phyloP scores from a whole-genome alignment of 2,329 filamentous ascomycete genomes.

The Claviceps sp. region DNA sequence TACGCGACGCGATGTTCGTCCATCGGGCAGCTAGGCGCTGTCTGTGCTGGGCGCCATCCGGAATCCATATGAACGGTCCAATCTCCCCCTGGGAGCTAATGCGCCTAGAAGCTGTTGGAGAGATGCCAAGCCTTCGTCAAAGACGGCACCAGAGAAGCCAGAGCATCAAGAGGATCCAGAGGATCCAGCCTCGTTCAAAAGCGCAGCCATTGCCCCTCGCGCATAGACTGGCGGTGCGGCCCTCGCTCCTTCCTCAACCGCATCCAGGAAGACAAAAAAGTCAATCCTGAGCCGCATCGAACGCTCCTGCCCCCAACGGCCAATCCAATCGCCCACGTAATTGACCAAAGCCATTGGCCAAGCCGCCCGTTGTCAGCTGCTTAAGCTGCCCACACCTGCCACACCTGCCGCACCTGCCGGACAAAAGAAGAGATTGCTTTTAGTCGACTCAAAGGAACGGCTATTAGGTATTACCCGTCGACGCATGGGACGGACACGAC shows the following conservation, averaged over 20 bases:
- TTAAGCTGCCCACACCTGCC: not conserved
- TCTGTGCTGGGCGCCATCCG: slow-evolving; percentile 1
- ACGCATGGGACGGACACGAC: not conserved
- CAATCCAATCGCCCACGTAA: not conserved
- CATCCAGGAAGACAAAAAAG: not conserved
- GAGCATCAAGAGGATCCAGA: not conserved
- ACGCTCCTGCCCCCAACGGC: not conserved
- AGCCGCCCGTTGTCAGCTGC: not conserved
- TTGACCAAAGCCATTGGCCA: not conserved
- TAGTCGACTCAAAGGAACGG: not conserved
- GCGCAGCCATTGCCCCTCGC: not conserved
- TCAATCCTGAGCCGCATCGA: not conserved
- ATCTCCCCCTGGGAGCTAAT: slow-evolving; percentile 4
- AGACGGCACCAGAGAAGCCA: not conserved
- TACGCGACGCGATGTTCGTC: not conserved
- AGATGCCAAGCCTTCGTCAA: not conserved
- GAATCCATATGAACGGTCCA: slow-evolving; percentile 1
- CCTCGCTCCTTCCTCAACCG: not conserved
- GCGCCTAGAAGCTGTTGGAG: not conserved
- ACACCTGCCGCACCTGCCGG: not conserved
- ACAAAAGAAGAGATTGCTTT: not conserved
- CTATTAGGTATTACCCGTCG: not conserved
- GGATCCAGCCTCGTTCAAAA: not conserved
- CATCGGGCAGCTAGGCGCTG: not conserved
- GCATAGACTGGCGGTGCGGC: not conserved